Percentiles rank a stretch among this genome's conserved stretches.
Evolutionary conservation across 305 asterid species (phyloP).

Genomic region (Rubia balearica): DNA sequence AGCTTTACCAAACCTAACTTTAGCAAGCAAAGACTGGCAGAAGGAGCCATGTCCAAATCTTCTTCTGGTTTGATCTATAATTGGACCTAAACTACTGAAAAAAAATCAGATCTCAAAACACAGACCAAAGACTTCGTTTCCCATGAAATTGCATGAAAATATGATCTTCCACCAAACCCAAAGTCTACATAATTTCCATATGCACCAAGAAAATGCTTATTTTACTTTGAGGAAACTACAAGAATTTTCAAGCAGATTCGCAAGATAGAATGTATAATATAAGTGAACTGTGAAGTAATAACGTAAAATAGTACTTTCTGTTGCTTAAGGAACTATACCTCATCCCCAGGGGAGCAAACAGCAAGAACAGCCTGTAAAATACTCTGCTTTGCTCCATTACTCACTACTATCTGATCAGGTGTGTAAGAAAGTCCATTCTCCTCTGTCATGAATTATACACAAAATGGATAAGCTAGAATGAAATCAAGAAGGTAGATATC

Average conservation of each 20-base stretch:
- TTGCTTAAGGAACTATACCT: slow-evolving; percentile 23
- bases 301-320: background rate
- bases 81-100: background rate
- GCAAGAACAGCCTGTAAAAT: slow-evolving; percentile 41
- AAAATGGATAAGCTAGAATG: background rate
- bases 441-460: slow-evolving; percentile 38
- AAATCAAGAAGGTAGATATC: background rate
- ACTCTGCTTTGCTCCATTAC: slow-evolving; percentile 60
- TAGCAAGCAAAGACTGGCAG: background rate
- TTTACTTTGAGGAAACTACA: background rate
- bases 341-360: slow-evolving; percentile 48
- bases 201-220: background rate
- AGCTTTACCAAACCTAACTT: background rate
- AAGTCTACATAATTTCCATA: background rate
- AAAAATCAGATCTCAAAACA: background rate
- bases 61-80: background rate
- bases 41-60: background rate
- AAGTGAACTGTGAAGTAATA: background rate
- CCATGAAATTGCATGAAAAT: no score
- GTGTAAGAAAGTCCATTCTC: slow-evolving; percentile 74
- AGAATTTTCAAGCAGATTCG: background rate
- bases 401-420: slow-evolving; percentile 83
- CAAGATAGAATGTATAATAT: background rate
- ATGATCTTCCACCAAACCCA: background rate
- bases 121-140: background rate